phyloP scores from a whole-genome alignment of 208 protist species.

The Trypanosoma congolense region DNA sequence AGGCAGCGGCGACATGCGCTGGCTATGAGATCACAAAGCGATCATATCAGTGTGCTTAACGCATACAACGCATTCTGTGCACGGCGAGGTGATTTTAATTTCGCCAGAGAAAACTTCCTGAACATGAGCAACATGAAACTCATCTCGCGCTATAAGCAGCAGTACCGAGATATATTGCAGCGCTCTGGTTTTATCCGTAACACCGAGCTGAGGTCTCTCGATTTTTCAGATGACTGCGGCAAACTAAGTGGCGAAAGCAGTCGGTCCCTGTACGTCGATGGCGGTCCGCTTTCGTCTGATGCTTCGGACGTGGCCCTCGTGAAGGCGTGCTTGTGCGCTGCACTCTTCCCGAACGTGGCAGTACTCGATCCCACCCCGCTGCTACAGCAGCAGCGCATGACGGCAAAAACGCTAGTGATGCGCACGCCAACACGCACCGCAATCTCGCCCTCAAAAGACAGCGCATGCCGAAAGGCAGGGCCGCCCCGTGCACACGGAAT shows the following conservation, averaged over 20 bases:
- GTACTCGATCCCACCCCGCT: slow-evolving; percentile 44
- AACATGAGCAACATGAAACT: slow-evolving; percentile 43
- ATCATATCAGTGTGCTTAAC: slow-evolving; percentile 81
- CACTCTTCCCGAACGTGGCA: slow-evolving; percentile 83
- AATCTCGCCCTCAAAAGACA: slow-evolving; percentile 74
- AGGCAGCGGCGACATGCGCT: slow-evolving; percentile 50
- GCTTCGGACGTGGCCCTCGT: slow-evolving; percentile 63
- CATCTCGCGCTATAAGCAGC: slow-evolving; percentile 83
- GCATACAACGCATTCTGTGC: slow-evolving; percentile 79
- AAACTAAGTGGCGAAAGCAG: slow-evolving; percentile 12
- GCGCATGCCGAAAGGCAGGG: slow-evolving; percentile 61
- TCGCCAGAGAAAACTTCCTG: slow-evolving; percentile 57
- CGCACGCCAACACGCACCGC: slow-evolving; percentile 38
- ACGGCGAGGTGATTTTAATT: slow-evolving; percentile 27
- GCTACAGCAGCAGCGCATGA: slow-evolving; percentile 8
- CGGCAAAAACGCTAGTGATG: slow-evolving; percentile 41
- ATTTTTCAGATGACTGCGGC: not conserved
- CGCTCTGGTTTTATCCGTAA: slow-evolving; percentile 47
- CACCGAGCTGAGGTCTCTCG: slow-evolving; percentile 8
- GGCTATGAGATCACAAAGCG: slow-evolving; percentile 61
- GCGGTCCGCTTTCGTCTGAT: slow-evolving; percentile 51
- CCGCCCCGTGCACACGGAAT: slow-evolving; percentile 26
- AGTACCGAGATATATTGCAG: slow-evolving; percentile 74
- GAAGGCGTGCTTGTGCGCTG: slow-evolving; percentile 79
- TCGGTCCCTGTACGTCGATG: slow-evolving; percentile 45